These are phyloP conservation scores for Colletotrichum sp. DNA, from an alignment of 2,329 filamentous ascomycete genomes.

Conservation along the genomic window DNA sequence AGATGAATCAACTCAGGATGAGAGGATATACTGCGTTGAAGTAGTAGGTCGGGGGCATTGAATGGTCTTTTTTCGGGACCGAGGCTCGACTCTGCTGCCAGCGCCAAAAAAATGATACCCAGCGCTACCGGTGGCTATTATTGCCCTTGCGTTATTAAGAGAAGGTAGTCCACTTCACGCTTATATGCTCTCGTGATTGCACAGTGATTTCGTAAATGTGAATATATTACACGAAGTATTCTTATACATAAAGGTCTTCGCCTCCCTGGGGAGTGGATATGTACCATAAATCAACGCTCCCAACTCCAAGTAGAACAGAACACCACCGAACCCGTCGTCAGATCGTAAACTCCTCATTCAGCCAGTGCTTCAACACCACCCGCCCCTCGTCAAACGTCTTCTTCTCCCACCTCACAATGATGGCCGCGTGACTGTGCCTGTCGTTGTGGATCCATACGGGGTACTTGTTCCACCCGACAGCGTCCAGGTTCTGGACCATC, in stretches of 20 bases:
- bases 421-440: slow-evolving; percentile 86
- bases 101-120: too few relatives aligned
- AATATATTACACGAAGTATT: not conserved
- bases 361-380: slow-evolving; percentile 81
- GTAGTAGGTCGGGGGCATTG: not conserved
- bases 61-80: too few relatives aligned
- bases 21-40: not conserved
- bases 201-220: not conserved
- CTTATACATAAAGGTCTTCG: not conserved
- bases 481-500: slow-evolving; percentile 81
- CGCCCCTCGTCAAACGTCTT: slow-evolving; percentile 76
- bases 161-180: not conserved
- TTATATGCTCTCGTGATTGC: not conserved
- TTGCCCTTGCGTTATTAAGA: not conserved
- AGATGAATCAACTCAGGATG: not conserved
- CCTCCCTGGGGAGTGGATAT: not conserved
- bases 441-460: slow-evolving; percentile 78
- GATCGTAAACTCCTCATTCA: slow-evolving; percentile 74
- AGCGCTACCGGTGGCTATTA: not conserved
- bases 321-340: slow-evolving; percentile 34
- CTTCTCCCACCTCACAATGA: slow-evolving; percentile 78
- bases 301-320: not conserved
- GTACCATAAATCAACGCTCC: not conserved
- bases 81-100: too few relatives aligned
- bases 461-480: slow-evolving; percentile 68